Evolutionary conservation across 441 rosid species (phyloP).

Genomic region (Melastoma candidum): DNA sequence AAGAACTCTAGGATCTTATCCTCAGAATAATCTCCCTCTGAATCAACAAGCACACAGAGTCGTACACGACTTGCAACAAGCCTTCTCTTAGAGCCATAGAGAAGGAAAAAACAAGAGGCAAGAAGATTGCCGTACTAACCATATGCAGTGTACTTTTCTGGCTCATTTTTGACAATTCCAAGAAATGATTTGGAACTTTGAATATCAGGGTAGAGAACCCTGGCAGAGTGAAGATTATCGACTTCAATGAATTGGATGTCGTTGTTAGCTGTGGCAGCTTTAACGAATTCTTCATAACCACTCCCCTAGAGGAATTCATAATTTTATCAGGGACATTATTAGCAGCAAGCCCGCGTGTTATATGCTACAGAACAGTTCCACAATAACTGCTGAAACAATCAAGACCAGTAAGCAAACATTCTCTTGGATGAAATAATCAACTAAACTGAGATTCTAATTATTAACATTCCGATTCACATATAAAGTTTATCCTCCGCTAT

Average conservation of each 20-base stretch:
- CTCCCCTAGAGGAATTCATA: conserved; percentile 36
- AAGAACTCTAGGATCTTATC: conserved; percentile 54
- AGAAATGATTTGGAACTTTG: conserved; percentile 31
- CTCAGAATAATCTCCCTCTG: conserved; percentile 50
- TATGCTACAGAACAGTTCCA: background rate
- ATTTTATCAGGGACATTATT: conserved; percentile 1
- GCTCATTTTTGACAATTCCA: conserved; percentile 77
- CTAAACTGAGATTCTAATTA: too few relatives aligned
- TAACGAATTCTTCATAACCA: conserved; percentile 53
- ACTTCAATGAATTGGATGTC: conserved; percentile 79
- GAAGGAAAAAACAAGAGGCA: conserved; percentile 2
- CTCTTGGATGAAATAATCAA: too few relatives aligned
- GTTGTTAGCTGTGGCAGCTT: conserved; percentile 55
- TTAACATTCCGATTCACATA: too few relatives aligned
- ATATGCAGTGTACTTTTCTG: conserved; percentile 54
- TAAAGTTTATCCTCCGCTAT: too few relatives aligned
- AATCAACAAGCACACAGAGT: conserved; percentile 19
- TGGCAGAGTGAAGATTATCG: conserved; percentile 36
- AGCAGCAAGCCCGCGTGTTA: background rate
- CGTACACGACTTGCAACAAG: background rate
- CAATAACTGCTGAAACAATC: background rate
- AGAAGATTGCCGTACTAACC: conserved; percentile 39
- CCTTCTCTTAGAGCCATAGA: background rate
- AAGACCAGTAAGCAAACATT: too few relatives aligned
- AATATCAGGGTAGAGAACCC: conserved; percentile 52